Conservation (phyloP, 345 rosid species). For the Hypericum androsaemum region DNA sequence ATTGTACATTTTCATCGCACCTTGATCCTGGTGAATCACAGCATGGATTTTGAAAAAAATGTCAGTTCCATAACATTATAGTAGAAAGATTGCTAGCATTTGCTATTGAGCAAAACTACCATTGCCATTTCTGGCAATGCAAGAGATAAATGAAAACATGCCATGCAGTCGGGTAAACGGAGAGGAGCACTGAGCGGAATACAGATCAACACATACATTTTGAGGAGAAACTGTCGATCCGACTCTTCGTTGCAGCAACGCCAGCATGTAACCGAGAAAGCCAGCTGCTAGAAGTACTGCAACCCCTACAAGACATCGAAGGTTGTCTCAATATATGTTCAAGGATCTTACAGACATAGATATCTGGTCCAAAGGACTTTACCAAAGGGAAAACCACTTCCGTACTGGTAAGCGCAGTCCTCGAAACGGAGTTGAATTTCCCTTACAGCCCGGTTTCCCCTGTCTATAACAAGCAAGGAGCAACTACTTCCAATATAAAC, state of each 20-base stretch:
- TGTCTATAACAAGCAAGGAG: constrained; percentile 84
- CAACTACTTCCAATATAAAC: constrained; percentile 97
- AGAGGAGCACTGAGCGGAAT: too few relatives aligned
- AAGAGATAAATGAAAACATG: background rate
- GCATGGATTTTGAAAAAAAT: constrained; percentile 6
- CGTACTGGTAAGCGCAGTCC: constrained; percentile 97
- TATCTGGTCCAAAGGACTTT: constrained; percentile 7
- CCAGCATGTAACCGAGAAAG: constrained; percentile 90
- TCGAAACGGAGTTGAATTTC: constrained; percentile 98
- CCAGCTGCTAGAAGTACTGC: constrained; percentile 96
- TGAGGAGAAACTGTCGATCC: constrained; percentile 60
- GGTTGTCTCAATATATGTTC: constrained; percentile 8
- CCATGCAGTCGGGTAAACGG: too few relatives aligned
- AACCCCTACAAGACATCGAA: constrained; percentile 54
- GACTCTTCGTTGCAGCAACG: constrained; percentile 75
- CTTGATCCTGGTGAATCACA: constrained; percentile 41
- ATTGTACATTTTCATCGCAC: constrained; percentile 13
- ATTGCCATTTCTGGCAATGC: constrained; percentile 8
- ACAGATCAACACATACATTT: constrained; percentile 33
- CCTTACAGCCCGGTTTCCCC: constrained; percentile 86
- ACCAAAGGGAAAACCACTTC: constrained; percentile 92
- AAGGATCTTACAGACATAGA: background rate
- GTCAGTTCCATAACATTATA: background rate
- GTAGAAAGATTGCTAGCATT: background rate
- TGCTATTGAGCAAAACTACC: background rate